Percentiles rank a stretch among this genome's conserved stretches.
Conservation (phyloP, 768 basidiomycete species). For the Rhodosporidiobolus odoratus region DNA sequence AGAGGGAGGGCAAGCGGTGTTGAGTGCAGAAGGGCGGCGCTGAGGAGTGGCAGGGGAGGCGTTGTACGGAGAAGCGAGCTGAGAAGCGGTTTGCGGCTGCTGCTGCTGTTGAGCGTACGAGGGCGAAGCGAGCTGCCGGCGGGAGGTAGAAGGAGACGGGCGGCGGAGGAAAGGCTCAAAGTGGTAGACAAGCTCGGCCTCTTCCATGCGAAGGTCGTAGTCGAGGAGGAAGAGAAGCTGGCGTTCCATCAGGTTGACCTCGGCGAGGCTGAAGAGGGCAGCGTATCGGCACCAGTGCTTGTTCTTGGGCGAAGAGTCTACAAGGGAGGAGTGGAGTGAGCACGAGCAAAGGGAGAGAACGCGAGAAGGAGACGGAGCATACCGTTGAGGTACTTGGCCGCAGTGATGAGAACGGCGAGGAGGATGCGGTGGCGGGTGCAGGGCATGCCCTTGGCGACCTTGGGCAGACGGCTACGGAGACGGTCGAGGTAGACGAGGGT, state of each 20-base stretch:
- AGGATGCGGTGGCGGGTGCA: conserved; percentile 95
- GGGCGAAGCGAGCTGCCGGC: not conserved
- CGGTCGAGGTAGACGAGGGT: conserved; percentile 90
- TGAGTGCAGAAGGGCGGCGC: conserved; percentile 14
- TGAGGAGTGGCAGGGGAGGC: conserved; percentile 24
- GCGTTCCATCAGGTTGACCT: conserved; percentile 91
- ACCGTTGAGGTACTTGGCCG: conserved; percentile 97
- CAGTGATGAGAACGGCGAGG: conserved; percentile 88
- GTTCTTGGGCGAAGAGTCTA: conserved; percentile 75
- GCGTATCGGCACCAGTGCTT: conserved; percentile 83
- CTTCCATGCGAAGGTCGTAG: conserved; percentile 85
- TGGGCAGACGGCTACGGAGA: conserved; percentile 70
- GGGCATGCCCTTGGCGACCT: conserved; percentile 76
- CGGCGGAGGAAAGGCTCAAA: conserved; percentile 56
- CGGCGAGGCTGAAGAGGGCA: conserved; percentile 58
- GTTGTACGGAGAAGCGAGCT: conserved; percentile 5
- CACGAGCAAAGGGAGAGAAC: too few relatives aligned
- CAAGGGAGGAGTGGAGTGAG: too few relatives aligned
- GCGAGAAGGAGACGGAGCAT: too few relatives aligned
- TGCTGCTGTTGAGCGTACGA: conserved; percentile 1
- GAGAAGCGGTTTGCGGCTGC: not conserved
- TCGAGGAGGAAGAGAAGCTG: conserved; percentile 88
- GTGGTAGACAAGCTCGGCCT: conserved; percentile 62
- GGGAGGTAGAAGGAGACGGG: conserved; percentile 33
- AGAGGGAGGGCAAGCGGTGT: not conserved